These are phyloP conservation scores for Mortierella sp. DNA, from an alignment of 371 early-diverging fungal genomes.

Conservation along the genomic window DNA sequence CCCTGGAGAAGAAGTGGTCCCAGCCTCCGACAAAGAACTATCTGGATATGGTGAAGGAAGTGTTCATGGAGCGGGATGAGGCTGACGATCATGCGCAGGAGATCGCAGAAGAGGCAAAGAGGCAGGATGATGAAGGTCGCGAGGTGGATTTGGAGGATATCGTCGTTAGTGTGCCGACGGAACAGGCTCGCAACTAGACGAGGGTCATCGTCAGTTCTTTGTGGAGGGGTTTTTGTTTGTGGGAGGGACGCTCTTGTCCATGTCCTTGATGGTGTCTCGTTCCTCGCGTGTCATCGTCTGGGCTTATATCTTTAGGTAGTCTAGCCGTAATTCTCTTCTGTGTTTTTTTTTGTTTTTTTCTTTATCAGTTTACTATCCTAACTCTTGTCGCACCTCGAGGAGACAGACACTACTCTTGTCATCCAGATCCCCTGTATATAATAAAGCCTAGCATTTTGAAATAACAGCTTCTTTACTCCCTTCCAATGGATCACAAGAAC, in stretches of 20 bases:
- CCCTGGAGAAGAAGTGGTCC: slow-evolving; percentile 43
- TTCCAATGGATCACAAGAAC: too few relatives aligned
- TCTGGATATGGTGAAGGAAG: slow-evolving; percentile 46
- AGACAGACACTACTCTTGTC: too few relatives aligned
- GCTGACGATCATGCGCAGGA: slow-evolving; percentile 33
- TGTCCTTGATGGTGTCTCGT: neutral
- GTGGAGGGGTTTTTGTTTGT: too few relatives aligned
- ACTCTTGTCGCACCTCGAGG: too few relatives aligned
- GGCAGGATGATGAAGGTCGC: slow-evolving; percentile 20
- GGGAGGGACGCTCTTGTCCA: too few relatives aligned
- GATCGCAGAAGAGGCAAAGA: slow-evolving; percentile 31
- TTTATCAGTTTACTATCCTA: too few relatives aligned
- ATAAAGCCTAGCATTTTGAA: neutral
- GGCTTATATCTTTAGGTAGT: too few relatives aligned
- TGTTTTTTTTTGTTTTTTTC: too few relatives aligned
- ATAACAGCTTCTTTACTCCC: too few relatives aligned
- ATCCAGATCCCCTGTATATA: neutral
- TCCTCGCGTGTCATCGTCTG: too few relatives aligned
- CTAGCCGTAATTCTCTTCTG: too few relatives aligned
- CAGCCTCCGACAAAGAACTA: slow-evolving; percentile 32
- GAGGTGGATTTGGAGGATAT: slow-evolving; percentile 41
- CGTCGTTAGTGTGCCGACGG: slow-evolving; percentile 38
- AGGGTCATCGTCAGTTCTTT: too few relatives aligned
- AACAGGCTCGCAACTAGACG: neutral
- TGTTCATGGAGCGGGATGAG: slow-evolving; percentile 49